A percentile compares a stretch with the other conserved stretches of the same genome.
Evolutionary conservation across 2,329 filamentous ascomycete species (phyloP).

Genomic region (Pseudovirgaria hyperparasitica): DNA sequence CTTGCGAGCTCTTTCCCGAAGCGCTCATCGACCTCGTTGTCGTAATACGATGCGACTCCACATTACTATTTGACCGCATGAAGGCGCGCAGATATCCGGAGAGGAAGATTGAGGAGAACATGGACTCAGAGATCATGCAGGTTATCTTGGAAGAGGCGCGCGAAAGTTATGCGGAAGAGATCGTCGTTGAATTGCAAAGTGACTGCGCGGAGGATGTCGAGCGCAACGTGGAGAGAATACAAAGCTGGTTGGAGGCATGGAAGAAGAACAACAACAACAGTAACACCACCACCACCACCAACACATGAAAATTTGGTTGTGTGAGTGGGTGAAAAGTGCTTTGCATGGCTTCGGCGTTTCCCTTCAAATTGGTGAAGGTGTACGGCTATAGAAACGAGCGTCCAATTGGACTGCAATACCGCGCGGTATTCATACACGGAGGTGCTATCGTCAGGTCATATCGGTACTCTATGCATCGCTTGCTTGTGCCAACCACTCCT

Average conservation of each 20-base stretch:
- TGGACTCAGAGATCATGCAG: slow-evolving; percentile 97
- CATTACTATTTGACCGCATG: slow-evolving; percentile 72
- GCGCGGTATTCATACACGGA: too few relatives aligned
- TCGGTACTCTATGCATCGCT: slow-evolving; percentile 9
- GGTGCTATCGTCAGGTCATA: too few relatives aligned
- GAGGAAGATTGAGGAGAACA: slow-evolving; percentile 84
- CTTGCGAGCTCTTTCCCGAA: slow-evolving; percentile 86
- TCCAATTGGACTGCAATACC: too few relatives aligned
- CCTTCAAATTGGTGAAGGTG: too few relatives aligned
- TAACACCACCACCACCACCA: too few relatives aligned
- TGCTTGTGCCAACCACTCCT: slow-evolving; percentile 57
- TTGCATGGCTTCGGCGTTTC: too few relatives aligned
- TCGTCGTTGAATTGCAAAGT: slow-evolving; percentile 80
- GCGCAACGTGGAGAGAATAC: slow-evolving; percentile 71
- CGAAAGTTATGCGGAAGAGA: slow-evolving; percentile 73
- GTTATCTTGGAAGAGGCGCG: slow-evolving; percentile 81
- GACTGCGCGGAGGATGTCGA: slow-evolving; percentile 75
- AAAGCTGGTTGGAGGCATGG: slow-evolving; percentile 74
- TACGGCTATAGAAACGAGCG: too few relatives aligned
- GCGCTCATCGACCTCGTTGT: slow-evolving; percentile 93
- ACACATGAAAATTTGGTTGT: slow-evolving; percentile 2
- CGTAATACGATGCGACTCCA: slow-evolving; percentile 72
- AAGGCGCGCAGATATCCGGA: slow-evolving; percentile 67
- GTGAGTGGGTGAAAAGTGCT: slow-evolving; percentile 1
- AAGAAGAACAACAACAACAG: slow-evolving; percentile 54